Base-by-base conservation (phyloP, 148 eudicot species). In the Tetragonia tetragonoides region DNA sequence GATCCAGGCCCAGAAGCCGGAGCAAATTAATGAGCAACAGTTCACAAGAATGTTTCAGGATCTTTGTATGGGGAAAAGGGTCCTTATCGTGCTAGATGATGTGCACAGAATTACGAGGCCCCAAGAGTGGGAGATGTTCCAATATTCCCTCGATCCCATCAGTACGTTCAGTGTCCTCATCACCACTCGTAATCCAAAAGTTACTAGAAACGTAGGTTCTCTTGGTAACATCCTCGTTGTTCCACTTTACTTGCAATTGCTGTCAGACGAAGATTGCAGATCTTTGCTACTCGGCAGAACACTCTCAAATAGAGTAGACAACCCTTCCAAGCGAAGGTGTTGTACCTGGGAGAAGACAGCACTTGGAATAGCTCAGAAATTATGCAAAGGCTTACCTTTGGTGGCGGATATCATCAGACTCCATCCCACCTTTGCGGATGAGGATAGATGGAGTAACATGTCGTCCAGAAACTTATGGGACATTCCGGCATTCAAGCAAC, bases 301-400 rank as follows among this genome's bases (percentile, higher is more conserved):
- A 3, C 7, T 37, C 34, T 57, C 75, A 28, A 37, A 2, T 24
- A 14, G n/a, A 14, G 44, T 14, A 34, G 17, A 20, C 2, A 73
- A 56, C 23, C 65, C 62, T 21, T 0, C 41, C 34, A 73, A 73
- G 49, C 47, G 49, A 47, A 57, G 38, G 38, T 2, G 12, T 56
- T 39, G 28, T 37, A 20, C 47, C 20, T 15, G 28, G 8, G 75
- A 72, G 75, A 24, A 6, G 14, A 72, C 12, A 6, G 38, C 46
- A 9, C 46, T 79, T 18, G 39, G 57, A 20, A 66, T 74, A 20
- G 73, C 82, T 10, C 38, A 79, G 67, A 57, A 73, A 44, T 79
- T 66, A 15, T 79, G 82, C 67, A 79, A 66, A 49, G 82, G 82
- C 17, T 79, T 79, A 56, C 82, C 82, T 24, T 56, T 79, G 73